These are phyloP conservation scores for Mucor piriformis DNA, from an alignment of 371 early-diverging fungal species.

Conservation along the genomic window DNA sequence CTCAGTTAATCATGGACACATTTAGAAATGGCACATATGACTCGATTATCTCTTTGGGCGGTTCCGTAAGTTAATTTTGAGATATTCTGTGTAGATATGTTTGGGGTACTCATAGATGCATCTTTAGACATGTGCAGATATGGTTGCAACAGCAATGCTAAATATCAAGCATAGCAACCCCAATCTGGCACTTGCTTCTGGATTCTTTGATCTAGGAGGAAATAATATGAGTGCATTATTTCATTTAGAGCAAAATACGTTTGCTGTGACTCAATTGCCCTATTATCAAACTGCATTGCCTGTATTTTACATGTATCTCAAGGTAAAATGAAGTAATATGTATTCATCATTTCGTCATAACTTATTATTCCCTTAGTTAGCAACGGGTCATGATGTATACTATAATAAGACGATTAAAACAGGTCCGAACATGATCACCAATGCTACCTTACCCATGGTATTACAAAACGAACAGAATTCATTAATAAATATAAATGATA, in stretches of 20 bases:
- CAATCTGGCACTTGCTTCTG: slow-evolving; percentile 34
- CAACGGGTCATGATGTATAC: slow-evolving; percentile 46
- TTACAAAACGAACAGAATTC: slow-evolving; percentile 38
- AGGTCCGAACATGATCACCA: slow-evolving; percentile 33
- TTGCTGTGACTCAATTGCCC: slow-evolving; percentile 47
- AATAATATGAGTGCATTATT: slow-evolving; percentile 32
- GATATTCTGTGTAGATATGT: not conserved
- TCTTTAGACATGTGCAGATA: slow-evolving; percentile 21
- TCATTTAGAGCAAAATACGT: slow-evolving; percentile 31
- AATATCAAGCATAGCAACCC: slow-evolving; percentile 18
- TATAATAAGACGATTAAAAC: slow-evolving; percentile 38
- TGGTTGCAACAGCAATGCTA: slow-evolving; percentile 30
- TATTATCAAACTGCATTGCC: slow-evolving; percentile 56
- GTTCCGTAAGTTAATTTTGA: slow-evolving; percentile 21
- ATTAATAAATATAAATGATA: slow-evolving; percentile 35
- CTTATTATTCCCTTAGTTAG: slow-evolving; percentile 23
- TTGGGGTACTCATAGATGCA: not conserved
- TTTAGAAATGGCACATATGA: slow-evolving; percentile 20
- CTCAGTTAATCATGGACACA: not conserved
- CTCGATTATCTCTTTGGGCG: slow-evolving; percentile 37
- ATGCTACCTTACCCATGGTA: slow-evolving; percentile 23
- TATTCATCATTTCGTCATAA: not conserved
- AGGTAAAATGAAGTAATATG: slow-evolving; percentile 17
- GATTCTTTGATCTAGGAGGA: slow-evolving; percentile 31
- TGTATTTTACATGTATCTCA: slow-evolving; percentile 51